Base-by-base conservation (phyloP, 192 early-diverging fungal genomes). In the Mortierella alpina region DNA sequence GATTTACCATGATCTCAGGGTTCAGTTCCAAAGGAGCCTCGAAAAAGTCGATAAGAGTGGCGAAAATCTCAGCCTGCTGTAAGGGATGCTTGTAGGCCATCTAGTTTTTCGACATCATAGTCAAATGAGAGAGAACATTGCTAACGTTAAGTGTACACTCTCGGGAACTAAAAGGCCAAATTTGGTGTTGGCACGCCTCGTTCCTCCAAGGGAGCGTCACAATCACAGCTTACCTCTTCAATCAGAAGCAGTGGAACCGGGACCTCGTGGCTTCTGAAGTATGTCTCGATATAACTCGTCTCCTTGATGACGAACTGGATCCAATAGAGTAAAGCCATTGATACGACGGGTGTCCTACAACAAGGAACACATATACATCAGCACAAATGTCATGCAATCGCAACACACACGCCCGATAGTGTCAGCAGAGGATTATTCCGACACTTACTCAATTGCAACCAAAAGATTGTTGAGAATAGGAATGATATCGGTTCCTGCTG, bases 81-180 rank as follows among this genome's bases (percentile, higher is more conserved):
- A 92, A 68, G n/a, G 90, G 90, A 68, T 94, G 93, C 40, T 89
- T 85, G 63, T 84, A 86, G 1, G 92, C 90, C 70, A 94, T 92
- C 83, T 86, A 68, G 1, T 10, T 53, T 5, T 9, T 10, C 15
- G 22, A 20, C 15, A 9, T 40, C 39, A 39, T 59, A 10, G 11
- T 59, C 57, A 41, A 7, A 40, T 59, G 54, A 22, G 22, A 59
- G 7, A 10, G 7, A 59, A 59, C 31, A 31, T 31, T 31, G 31
- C 31, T 31, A 31, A 15, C 22, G 39, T 18, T 23, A 60, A 56
- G 13, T 62, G n/a, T 6, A 39, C 14, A 5, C 60, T n/a, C 45
- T n/a, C 15, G 14, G 12, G 7, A 13, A 61, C 44, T 47, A 50
- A 18, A 31, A 9, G 6, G 39, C 7, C 6, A 46, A 42, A 41